Base-by-base conservation (phyloP, 768 basidiomycete genomes). In the Myochromella boudieri region DNA sequence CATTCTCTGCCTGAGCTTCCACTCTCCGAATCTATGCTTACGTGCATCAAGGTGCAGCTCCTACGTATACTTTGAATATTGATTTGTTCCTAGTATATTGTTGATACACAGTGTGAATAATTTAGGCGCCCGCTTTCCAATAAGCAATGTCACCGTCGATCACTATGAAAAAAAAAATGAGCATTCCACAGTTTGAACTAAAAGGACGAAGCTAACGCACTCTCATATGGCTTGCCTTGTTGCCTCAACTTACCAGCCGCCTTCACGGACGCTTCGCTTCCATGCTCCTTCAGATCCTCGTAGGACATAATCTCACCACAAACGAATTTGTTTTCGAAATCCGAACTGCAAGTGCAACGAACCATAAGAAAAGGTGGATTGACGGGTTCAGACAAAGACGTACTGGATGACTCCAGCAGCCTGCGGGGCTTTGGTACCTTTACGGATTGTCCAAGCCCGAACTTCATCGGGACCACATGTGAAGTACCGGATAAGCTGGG, bases 351-450 rank as follows among this genome's bases (percentile, higher is more conserved):
- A 14, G 28, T n/a, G n/a, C n/a, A n/a, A n/a, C n/a, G n/a, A n/a
- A n/a, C n/a, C n/a, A n/a, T n/a, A n/a, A n/a, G n/a, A n/a, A n/a
- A n/a, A n/a, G n/a, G n/a, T n/a, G n/a, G n/a, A n/a, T n/a, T n/a
- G n/a, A n/a, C n/a, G n/a, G n/a, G n/a, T n/a, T n/a, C 6, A 31
- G 8, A n/a, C 15, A 26, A n/a, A 22, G 10, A 75, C 87, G 41
- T 61, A 92, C 87, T 98, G 95, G 61, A 98, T 98, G 54, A 98
- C 93, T 67, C 97, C 97, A 29, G 97, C 97, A 6, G 97, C 97
- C 63, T 93, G 89, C 2, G 95, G 97, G 1, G 97, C 95, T 64
- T 94, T 97, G 21, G 87, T 95, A 17, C 92, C 94, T 48, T 82
- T 84, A 48, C 95, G 78, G 61, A 99, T 92, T 1, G 95, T 98